Percentiles rank a stretch among this genome's conserved stretches.
These are phyloP conservation scores for Schoenoplectus triqueter DNA, from an alignment of 202 grass and related monocot species.

Conservation along the genomic window DNA sequence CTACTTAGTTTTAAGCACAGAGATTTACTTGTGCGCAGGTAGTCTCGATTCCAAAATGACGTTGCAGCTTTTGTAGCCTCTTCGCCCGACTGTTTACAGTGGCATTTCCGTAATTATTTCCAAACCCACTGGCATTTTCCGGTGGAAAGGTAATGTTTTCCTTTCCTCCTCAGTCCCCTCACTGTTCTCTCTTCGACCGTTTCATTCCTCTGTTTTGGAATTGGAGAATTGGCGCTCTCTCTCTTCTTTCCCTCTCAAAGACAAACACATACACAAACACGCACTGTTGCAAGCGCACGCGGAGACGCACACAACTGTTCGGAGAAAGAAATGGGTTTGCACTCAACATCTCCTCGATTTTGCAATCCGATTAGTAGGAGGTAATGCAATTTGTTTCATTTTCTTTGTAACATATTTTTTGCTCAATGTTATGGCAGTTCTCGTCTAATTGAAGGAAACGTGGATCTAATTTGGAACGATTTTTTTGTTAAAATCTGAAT, in stretches of 20 bases:
- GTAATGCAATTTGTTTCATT: slow-evolving; percentile 41
- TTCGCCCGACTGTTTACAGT: slow-evolving; percentile 47
- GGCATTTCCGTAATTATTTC: slow-evolving; percentile 40
- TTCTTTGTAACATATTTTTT: background rate
- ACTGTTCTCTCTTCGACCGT: slow-evolving; percentile 29
- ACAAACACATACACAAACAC: background rate
- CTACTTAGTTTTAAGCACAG: background rate
- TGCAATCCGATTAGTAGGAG: slow-evolving; percentile 75
- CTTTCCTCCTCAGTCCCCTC: slow-evolving; percentile 21
- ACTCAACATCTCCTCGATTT: slow-evolving; percentile 68
- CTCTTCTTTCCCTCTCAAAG: slow-evolving; percentile 1
- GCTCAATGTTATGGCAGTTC: background rate
- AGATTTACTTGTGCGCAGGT: background rate
- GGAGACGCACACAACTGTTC: background rate
- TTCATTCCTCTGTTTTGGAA: slow-evolving; percentile 37
- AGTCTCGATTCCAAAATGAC: slow-evolving; percentile 18
- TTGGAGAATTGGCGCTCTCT: background rate
- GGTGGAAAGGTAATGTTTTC: background rate
- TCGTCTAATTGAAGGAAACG: background rate
- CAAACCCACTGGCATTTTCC: slow-evolving; percentile 9
- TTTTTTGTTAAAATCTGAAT: background rate
- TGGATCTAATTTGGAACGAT: slow-evolving; percentile 4
- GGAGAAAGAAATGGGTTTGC: slow-evolving; percentile 55
- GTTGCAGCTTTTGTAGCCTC: slow-evolving; percentile 55
- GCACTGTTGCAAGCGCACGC: background rate